Base-by-base conservation (phyloP, 139 green algal genomes). In the Chlamydomonas applanata region DNA sequence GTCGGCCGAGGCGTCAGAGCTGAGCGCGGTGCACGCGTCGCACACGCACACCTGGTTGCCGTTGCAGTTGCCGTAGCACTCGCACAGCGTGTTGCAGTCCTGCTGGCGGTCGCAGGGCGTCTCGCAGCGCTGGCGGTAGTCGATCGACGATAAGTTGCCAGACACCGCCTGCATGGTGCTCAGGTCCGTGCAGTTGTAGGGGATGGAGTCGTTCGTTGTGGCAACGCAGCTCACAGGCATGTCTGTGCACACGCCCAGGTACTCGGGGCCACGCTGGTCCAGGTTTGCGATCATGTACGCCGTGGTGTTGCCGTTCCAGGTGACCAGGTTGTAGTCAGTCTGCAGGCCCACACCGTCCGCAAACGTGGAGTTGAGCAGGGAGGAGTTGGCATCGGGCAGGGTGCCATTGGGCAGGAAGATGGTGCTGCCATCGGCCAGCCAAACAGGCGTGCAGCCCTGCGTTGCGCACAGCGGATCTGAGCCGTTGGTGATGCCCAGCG, bases 241-340 rank as follows among this genome's bases (percentile, higher is more conserved):
- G 40, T 71, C 54, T 5, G 77, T 32, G 75, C 88, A 93, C 1
- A 65, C 66, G 32, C 88, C 88, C 0, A 86, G n/a, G 69, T 92
- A 94, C 35, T 88, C 69, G 2, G 81, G 65, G 0, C 71, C 75
- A 24, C 90, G 79, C 1, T 60, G n/a, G 0, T 46, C 13, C 35
- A 93, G 75, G 57, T 85, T 79, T 68, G 80, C 89, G 3, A 70
- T 76, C 29, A 89, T 72, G 74, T 90, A 94, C 1, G 81, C 79
- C 4, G 71, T 82, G 29, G 65, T 82, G 44, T 85, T 84, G 34
- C 89, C 89, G 2, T 2, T 20, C 67, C 44, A 49, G n/a, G 5
- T 29, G 24, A 63, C 30, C 67, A 62, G 44, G 46, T 62, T 73
- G 40, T 63, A 62, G 14, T 13, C 25, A 3, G 44, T 73, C 67